Evolutionary conservation across 495 filamentous ascomycete genomes (phyloP).

Genomic region (Penicillium maclennaniae): DNA sequence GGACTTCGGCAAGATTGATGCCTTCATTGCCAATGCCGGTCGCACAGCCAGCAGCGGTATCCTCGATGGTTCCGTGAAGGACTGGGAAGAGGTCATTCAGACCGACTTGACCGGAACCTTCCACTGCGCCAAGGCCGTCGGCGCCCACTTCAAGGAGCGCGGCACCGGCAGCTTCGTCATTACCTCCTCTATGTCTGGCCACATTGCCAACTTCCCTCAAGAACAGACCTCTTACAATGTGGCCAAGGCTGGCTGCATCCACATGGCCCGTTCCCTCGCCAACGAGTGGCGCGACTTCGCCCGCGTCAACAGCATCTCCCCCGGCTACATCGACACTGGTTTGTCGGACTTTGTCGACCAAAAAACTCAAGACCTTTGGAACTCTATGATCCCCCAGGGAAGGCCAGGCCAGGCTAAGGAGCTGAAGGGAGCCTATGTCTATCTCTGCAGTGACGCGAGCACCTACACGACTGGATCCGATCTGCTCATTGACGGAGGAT

Average conservation of each 20-base stretch:
- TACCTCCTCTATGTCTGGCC: constrained; percentile 65
- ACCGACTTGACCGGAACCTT: constrained; percentile 62
- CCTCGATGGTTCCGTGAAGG: constrained; percentile 59
- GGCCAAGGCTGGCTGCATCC: constrained; percentile 61
- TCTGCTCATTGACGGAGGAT: constrained; percentile 69
- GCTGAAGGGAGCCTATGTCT: constrained; percentile 80
- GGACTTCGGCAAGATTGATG: constrained; percentile 63
- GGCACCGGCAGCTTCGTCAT: constrained; percentile 60
- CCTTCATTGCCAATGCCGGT: constrained; percentile 67
- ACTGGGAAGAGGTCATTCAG: constrained; percentile 66
- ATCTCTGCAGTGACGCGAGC: constrained; percentile 68
- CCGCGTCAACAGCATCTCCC: constrained; percentile 68
- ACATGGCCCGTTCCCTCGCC: constrained; percentile 57
- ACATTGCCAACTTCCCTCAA: constrained; percentile 75
- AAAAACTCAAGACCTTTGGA: constrained; percentile 68
- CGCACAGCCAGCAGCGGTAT: constrained; percentile 59
- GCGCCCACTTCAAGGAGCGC: constrained; percentile 59
- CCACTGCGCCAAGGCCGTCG: constrained; percentile 66
- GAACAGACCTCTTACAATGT: constrained; percentile 81
- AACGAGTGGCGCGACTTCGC: constrained; percentile 80
- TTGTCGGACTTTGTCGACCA: constrained; percentile 69
- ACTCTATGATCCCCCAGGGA: constrained; percentile 71
- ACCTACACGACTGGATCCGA: constrained; percentile 83
- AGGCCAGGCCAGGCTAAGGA: constrained; percentile 74
- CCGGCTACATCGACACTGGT: constrained; percentile 78